phyloP scores from a whole-genome alignment of 805 yeast species.

The Jamesozyma piceae region DNA sequence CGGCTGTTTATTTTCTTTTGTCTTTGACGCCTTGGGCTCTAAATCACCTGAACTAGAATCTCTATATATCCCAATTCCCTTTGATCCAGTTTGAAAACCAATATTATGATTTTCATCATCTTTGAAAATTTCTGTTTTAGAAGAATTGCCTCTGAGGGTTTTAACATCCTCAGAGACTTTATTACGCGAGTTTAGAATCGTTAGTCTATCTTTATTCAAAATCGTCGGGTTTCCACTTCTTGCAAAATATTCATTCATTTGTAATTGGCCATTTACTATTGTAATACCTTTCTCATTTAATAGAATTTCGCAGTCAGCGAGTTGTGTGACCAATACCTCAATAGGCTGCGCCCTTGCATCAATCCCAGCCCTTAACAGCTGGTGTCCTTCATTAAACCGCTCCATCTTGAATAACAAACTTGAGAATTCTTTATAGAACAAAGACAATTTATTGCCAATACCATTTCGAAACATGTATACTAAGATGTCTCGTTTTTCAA shows the following conservation, averaged over 20 bases:
- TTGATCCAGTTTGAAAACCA: background rate
- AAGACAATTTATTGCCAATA: constrained; percentile 58
- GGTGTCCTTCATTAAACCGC: constrained; percentile 15
- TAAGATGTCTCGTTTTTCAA: constrained; percentile 64
- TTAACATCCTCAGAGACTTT: background rate
- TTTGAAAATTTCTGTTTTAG: background rate
- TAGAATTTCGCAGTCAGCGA: constrained; percentile 15
- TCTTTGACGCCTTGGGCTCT: background rate
- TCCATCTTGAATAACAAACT: constrained; percentile 21
- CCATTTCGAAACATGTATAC: constrained; percentile 59
- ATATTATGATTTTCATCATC: background rate
- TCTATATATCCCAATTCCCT: background rate
- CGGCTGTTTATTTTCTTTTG: constrained; percentile 2
- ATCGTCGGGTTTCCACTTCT: constrained; percentile 1
- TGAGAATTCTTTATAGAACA: constrained; percentile 74
- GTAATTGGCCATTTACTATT: background rate
- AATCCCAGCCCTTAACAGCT: constrained; percentile 17
- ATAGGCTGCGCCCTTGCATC: constrained; percentile 38
- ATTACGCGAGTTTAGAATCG: background rate
- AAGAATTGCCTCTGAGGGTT: background rate
- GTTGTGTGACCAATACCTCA: background rate
- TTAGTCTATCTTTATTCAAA: constrained; percentile 1
- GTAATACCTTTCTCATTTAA: constrained; percentile 10
- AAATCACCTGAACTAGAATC: background rate
- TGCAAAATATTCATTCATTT: background rate